Evolutionary conservation across 768 basidiomycete species (phyloP).

Genomic region (Auriscalpium vulgare): DNA sequence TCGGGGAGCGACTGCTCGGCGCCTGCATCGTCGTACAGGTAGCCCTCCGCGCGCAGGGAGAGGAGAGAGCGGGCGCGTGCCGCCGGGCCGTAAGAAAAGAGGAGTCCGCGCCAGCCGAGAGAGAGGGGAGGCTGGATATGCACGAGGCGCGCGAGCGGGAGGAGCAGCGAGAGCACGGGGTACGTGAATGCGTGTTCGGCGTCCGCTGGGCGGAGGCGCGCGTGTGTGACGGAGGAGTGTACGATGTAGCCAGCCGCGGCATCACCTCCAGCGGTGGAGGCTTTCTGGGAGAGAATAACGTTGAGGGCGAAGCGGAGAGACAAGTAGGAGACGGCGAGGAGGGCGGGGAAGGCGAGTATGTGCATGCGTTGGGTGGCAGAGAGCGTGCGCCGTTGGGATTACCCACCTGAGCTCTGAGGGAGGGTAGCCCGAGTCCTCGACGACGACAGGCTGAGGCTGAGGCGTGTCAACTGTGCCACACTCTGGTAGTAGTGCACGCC

Average conservation of each 20-base stretch:
- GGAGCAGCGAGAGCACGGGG: constrained; percentile 44
- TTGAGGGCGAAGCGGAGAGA: neutral
- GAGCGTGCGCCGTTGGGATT: too few relatives aligned
- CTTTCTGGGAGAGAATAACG: too few relatives aligned
- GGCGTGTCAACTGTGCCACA: too few relatives aligned
- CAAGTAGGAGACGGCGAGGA: neutral
- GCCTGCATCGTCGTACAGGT: constrained; percentile 15
- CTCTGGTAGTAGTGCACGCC: too few relatives aligned
- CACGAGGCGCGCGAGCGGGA: constrained; percentile 32
- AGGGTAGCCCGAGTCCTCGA: too few relatives aligned
- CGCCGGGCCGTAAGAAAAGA: constrained; percentile 48
- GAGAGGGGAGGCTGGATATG: constrained; percentile 27
- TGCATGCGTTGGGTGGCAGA: neutral
- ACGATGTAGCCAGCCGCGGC: constrained; percentile 31
- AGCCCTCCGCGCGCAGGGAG: constrained; percentile 34
- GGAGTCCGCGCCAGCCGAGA: constrained; percentile 31
- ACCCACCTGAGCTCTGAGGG: too few relatives aligned
- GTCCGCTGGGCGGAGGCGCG: constrained; percentile 38
- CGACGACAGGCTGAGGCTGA: too few relatives aligned
- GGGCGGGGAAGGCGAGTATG: neutral
- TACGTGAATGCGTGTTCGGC: constrained; percentile 54
- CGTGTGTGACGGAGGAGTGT: constrained; percentile 44
- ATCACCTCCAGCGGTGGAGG: too few relatives aligned
- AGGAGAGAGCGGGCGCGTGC: constrained; percentile 36
- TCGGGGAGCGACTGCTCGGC: constrained; percentile 25